Evolutionary conservation across 2,329 filamentous ascomycete genomes (phyloP).

Genomic region (Aspergillus tamarii): DNA sequence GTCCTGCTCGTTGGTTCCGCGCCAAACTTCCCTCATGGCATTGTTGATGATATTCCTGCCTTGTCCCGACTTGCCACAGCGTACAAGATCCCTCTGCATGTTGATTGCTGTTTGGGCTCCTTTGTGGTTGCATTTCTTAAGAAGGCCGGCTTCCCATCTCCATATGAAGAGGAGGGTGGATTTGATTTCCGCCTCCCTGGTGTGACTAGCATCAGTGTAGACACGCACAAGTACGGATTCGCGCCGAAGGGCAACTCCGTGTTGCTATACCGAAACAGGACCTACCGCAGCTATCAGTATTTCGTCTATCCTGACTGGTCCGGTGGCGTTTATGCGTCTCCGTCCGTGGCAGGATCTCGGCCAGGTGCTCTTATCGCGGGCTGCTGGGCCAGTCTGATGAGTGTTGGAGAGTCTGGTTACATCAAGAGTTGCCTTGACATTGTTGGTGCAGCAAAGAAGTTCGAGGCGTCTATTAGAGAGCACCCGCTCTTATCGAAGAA

Average conservation of each 20-base stretch:
- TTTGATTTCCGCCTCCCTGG: slow-evolving; percentile 95
- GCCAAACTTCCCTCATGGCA: slow-evolving; percentile 97
- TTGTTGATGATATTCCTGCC: slow-evolving; percentile 89
- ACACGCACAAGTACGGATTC: slow-evolving; percentile 99
- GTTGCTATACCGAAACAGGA: slow-evolving; percentile 80
- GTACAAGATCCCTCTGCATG: slow-evolving; percentile 83
- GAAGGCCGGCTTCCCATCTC: slow-evolving; percentile 77
- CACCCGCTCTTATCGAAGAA: slow-evolving; percentile 71
- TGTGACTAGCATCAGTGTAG: slow-evolving; percentile 92
- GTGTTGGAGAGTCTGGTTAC: slow-evolving; percentile 84
- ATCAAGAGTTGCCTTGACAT: slow-evolving; percentile 84
- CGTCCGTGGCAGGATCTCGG: slow-evolving; percentile 85
- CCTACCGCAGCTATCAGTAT: slow-evolving; percentile 87
- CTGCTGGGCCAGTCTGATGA: slow-evolving; percentile 93
- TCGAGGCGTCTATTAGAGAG: slow-evolving; percentile 72
- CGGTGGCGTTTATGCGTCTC: slow-evolving; percentile 93
- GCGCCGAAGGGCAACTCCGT: slow-evolving; percentile 97
- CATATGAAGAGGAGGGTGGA: slow-evolving; percentile 67
- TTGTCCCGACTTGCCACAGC: slow-evolving; percentile 81
- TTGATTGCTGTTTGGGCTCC: slow-evolving; percentile 96
- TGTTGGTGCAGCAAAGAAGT: slow-evolving; percentile 81
- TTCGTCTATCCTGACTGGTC: slow-evolving; percentile 95
- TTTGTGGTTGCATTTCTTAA: slow-evolving; percentile 92
- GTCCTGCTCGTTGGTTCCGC: slow-evolving; percentile 90
- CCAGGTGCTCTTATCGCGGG: slow-evolving; percentile 93